Conservation (phyloP, 768 basidiomycete species). For the Tulasnella sp. region DNA sequence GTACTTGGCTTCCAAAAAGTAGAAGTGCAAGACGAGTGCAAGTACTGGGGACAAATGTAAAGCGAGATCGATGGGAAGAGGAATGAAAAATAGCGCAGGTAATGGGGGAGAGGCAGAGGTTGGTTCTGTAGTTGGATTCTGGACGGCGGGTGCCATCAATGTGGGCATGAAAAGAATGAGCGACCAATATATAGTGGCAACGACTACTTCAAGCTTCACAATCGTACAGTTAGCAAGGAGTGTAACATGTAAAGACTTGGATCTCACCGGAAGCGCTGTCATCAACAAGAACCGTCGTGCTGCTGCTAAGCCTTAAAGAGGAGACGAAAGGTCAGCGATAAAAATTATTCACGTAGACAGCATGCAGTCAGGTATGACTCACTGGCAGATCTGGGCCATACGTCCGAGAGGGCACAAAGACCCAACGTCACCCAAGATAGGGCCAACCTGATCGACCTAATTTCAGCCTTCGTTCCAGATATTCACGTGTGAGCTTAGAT, state of each 20-base stretch:
- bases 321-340: neutral
- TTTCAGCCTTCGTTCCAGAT: neutral
- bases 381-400: neutral
- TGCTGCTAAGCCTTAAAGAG: slow-evolving; percentile 26
- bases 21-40: slow-evolving; percentile 62
- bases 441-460: neutral
- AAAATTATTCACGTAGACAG: neutral
- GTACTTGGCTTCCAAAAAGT: slow-evolving; percentile 61
- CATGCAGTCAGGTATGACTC: neutral
- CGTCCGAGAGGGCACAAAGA: neutral
- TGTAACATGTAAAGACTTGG: slow-evolving; percentile 30
- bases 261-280: slow-evolving; percentile 60
- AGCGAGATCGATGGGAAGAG: slow-evolving; percentile 55
- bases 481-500: neutral
- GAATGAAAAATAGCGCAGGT: slow-evolving; percentile 39
- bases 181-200: slow-evolving; percentile 66
- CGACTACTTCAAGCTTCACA: slow-evolving; percentile 45
- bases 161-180: slow-evolving; percentile 54
- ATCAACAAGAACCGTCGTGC: slow-evolving; percentile 60
- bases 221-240: slow-evolving; percentile 35
- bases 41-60: slow-evolving; percentile 63
- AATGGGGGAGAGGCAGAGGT: slow-evolving; percentile 37
- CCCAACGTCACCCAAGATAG: neutral
- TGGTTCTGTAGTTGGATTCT: slow-evolving; percentile 35
- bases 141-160: slow-evolving; percentile 48